Evolutionary conservation across 495 filamentous ascomycete genomes (phyloP).

Genomic region (Penicillium manginii): DNA sequence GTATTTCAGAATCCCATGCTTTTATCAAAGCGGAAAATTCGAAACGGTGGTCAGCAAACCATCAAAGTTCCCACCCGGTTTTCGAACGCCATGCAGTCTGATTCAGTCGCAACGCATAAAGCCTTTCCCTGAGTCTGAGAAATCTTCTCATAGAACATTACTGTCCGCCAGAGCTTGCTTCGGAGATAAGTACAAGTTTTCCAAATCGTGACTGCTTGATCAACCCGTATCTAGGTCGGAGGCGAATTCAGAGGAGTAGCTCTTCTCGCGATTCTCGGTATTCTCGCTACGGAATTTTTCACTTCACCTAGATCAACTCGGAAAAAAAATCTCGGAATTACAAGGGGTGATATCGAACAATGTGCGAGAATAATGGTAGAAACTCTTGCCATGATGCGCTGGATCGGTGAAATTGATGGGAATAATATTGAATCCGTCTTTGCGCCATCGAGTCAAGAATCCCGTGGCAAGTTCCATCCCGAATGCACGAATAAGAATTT

Average conservation of each 20-base stretch:
- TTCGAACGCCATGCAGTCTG: no score
- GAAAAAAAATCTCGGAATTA: background rate
- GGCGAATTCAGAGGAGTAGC: background rate
- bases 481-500: no score
- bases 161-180: background rate
- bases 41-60: no score
- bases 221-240: background rate
- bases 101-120: no score
- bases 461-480: no score
- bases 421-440: conserved; percentile 8
- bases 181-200: background rate
- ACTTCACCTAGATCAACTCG: conserved; percentile 1
- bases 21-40: no score
- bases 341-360: background rate
- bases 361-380: conserved; percentile 3
- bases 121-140: no score
- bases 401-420: conserved; percentile 3
- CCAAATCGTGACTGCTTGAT: conserved; percentile 3
- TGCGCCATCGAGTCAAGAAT: background rate
- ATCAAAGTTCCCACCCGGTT: no score
- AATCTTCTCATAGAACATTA: no score
- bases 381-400: conserved; percentile 10
- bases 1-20: no score
- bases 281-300: conserved; percentile 6
- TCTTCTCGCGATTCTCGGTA: background rate